These are phyloP conservation scores for Hemileccinum impolitum DNA, from an alignment of 768 basidiomycete genomes.

Conservation along the genomic window DNA sequence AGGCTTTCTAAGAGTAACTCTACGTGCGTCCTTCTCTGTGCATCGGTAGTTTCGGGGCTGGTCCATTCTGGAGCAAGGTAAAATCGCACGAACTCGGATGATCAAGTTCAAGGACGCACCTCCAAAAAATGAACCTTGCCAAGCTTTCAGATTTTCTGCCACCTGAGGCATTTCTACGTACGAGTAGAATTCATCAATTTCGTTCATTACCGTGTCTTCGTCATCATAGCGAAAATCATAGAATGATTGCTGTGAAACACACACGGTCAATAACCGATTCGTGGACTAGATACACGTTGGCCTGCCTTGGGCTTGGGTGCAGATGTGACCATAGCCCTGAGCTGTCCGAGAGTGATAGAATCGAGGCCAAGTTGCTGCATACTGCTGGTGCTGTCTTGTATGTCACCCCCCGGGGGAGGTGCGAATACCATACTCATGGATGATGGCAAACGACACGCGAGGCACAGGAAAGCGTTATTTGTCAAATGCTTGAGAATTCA, in stretches of 20 bases:
- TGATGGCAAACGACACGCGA: neutral
- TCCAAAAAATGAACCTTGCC: constrained; percentile 78
- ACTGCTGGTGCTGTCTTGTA: constrained; percentile 29
- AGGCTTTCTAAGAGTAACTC: constrained; percentile 81
- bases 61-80: constrained; percentile 67
- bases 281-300: constrained; percentile 9
- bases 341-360: constrained; percentile 79
- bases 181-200: constrained; percentile 97
- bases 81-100: neutral
- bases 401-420: constrained; percentile 25
- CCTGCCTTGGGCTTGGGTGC: constrained; percentile 74
- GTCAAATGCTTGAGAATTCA: constrained; percentile 25
- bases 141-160: constrained; percentile 81
- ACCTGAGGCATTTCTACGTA: constrained; percentile 95
- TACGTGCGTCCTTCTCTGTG: constrained; percentile 68
- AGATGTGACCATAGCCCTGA: constrained; percentile 67
- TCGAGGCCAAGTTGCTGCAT: constrained; percentile 49
- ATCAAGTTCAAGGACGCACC: constrained; percentile 43
- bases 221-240: constrained; percentile 96
- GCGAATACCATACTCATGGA: constrained; percentile 35
- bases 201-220: constrained; percentile 92
- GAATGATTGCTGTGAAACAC: constrained; percentile 62
- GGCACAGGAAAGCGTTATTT: constrained; percentile 24
- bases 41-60: constrained; percentile 46
- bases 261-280: constrained; percentile 17